These are phyloP conservation scores for Pseudogymnoascus sp. DNA, from an alignment of 2,329 filamentous ascomycete species.

Conservation along the genomic window DNA sequence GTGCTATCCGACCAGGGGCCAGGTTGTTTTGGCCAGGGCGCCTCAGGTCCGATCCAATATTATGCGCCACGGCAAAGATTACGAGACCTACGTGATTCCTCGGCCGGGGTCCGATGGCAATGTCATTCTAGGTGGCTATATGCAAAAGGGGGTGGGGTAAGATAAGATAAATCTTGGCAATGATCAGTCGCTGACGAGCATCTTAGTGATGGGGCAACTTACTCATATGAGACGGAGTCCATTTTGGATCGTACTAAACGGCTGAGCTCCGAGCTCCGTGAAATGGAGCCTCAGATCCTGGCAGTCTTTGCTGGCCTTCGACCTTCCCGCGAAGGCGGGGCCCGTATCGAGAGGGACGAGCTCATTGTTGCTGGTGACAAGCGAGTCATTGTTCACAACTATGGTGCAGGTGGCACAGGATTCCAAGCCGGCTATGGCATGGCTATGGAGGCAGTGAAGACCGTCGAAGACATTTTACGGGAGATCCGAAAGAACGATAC, in stretches of 20 bases:
- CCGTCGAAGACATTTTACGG: conserved; percentile 24
- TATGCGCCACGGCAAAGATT: conserved; percentile 33
- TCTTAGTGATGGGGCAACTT: conserved; percentile 28
- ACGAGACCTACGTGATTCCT: conserved; percentile 35
- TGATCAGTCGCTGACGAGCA: not conserved
- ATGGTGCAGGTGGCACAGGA: conserved; percentile 38
- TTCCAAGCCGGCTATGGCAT: conserved; percentile 36
- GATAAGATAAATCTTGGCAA: conserved; percentile 8
- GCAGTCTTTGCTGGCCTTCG: conserved; percentile 28
- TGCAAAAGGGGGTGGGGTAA: conserved; percentile 30
- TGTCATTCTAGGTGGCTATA: conserved; percentile 33
- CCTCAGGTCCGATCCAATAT: conserved; percentile 31
- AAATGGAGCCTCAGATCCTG: conserved; percentile 25
- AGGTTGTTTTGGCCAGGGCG: conserved; percentile 26
- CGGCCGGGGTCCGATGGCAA: conserved; percentile 30
- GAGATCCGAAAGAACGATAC: conserved; percentile 8
- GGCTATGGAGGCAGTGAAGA: conserved; percentile 30
- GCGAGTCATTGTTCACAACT: conserved; percentile 32
- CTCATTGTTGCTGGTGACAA: conserved; percentile 21
- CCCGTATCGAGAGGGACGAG: conserved; percentile 26
- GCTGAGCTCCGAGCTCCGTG: conserved; percentile 27
- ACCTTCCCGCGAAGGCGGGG: conserved; percentile 31
- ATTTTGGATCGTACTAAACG: conserved; percentile 30
- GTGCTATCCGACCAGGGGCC: conserved; percentile 21
- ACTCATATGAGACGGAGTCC: conserved; percentile 30